Evolutionary conservation across 331 rosid species (phyloP).

Genomic region (Cydonia oblonga): DNA sequence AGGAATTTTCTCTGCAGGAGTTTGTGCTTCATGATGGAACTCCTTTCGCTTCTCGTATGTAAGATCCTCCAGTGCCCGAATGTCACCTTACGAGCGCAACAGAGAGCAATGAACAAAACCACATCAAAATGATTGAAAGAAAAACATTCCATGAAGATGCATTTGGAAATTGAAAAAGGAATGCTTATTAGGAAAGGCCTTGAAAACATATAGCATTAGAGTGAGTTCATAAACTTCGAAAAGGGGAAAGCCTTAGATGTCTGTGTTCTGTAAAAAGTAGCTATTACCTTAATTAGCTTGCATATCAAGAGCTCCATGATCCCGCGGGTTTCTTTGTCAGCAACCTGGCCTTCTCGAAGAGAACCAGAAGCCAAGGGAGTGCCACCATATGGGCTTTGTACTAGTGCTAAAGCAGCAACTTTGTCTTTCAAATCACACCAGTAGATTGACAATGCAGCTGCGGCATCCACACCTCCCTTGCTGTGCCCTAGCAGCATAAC

Average conservation of each 20-base stretch:
- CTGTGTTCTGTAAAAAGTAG: not conserved
- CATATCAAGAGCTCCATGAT: slow-evolving; percentile 69
- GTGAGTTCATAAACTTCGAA: not conserved
- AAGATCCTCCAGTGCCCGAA: slow-evolving; percentile 65
- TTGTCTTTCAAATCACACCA: slow-evolving; percentile 61
- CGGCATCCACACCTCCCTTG: slow-evolving; percentile 78
- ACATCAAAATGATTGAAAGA: not conserved
- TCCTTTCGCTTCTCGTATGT: slow-evolving; percentile 71
- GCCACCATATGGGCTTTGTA: slow-evolving; percentile 83
- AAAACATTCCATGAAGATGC: not conserved
- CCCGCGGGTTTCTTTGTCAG: slow-evolving; percentile 53
- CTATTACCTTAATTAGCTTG: slow-evolving; percentile 66
- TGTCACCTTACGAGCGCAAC: slow-evolving; percentile 39
- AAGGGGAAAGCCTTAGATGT: not conserved
- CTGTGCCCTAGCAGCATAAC: slow-evolving; percentile 82
- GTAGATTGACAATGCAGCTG: slow-evolving; percentile 57
- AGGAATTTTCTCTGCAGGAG: slow-evolving; percentile 50
- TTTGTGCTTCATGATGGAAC: slow-evolving; percentile 51
- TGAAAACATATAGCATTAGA: not conserved
- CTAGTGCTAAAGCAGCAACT: slow-evolving; percentile 77
- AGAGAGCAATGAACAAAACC: not conserved
- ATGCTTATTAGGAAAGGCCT: not conserved
- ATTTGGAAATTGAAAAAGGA: not conserved
- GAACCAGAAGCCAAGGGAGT: slow-evolving; percentile 71
- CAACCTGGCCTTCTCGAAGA: slow-evolving; percentile 73